Evolutionary conservation across 2,329 filamentous ascomycete genomes (phyloP).

Genomic region (Emericellopsis cladophorae): DNA sequence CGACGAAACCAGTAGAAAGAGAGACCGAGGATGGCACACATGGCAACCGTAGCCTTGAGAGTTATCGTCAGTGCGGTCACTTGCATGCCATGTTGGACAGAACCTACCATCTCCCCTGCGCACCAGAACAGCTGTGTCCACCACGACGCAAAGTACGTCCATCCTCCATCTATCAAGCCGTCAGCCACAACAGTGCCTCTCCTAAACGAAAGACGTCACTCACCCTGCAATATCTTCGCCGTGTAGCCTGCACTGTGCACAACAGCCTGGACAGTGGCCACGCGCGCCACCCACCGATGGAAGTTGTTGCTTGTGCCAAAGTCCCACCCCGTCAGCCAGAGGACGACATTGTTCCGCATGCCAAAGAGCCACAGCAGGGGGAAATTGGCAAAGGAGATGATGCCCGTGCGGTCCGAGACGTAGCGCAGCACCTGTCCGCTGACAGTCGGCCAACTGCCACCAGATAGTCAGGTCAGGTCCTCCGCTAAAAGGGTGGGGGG

Average conservation of each 20-base stretch:
- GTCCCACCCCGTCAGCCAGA: slow-evolving; percentile 58
- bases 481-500: slow-evolving; percentile 1
- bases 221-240: slow-evolving; percentile 24
- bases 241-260: slow-evolving; percentile 51
- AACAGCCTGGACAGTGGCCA: slow-evolving; percentile 48
- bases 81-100: background rate
- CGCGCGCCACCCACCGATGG: slow-evolving; percentile 52
- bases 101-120: slow-evolving; percentile 30
- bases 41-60: slow-evolving; percentile 24
- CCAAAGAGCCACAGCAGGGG: slow-evolving; percentile 55
- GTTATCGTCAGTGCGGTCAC: background rate
- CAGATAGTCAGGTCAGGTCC: background rate
- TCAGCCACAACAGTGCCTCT: background rate
- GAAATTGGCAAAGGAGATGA: slow-evolving; percentile 51
- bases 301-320: slow-evolving; percentile 55
- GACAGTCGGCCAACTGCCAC: slow-evolving; percentile 18
- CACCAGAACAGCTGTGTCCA: slow-evolving; percentile 34
- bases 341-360: slow-evolving; percentile 51
- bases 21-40: slow-evolving; percentile 30
- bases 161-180: slow-evolving; percentile 19
- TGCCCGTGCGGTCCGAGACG: slow-evolving; percentile 49
- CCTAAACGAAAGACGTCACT: background rate
- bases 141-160: slow-evolving; percentile 19
- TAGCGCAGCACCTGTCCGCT: slow-evolving; percentile 34
- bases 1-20: slow-evolving; percentile 39